Percentiles rank a stretch among this genome's conserved stretches.
phyloP scores from a whole-genome alignment of 768 basidiomycete genomes.

The Suillus variegatus region DNA sequence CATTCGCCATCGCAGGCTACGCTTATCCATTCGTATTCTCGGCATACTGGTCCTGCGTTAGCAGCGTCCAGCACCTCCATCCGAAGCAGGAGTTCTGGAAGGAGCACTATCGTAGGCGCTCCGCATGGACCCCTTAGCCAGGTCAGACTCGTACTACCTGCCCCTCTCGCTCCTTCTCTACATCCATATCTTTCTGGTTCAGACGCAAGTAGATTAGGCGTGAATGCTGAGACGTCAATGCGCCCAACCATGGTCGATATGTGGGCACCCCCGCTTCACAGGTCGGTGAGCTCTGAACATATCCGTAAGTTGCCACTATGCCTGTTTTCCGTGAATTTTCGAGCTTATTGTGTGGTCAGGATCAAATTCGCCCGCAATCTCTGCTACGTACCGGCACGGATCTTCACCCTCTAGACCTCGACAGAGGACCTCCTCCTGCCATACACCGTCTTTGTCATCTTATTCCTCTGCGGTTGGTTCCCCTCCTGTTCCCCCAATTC shows the following conservation, averaged over 20 bases:
- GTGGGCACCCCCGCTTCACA: conserved; percentile 34
- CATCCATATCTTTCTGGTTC: conserved; percentile 17
- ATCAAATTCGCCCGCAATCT: not conserved
- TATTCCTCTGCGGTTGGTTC: conserved; percentile 3
- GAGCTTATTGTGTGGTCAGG: conserved; percentile 7
- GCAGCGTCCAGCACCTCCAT: conserved; percentile 38
- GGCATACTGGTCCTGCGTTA: conserved; percentile 38
- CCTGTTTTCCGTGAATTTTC: not conserved
- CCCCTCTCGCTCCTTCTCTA: conserved; percentile 56
- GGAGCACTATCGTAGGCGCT: conserved; percentile 49
- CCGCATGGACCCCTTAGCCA: conserved; percentile 64
- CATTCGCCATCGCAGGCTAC: conserved; percentile 13
- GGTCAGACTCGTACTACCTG: conserved; percentile 68
- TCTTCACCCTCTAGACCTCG: conserved; percentile 4
- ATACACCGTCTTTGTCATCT: not conserved
- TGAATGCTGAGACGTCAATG: conserved; percentile 15
- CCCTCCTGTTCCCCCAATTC: conserved; percentile 27
- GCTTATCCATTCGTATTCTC: conserved; percentile 16
- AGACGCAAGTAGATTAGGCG: conserved; percentile 12
- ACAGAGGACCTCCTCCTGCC: not conserved
- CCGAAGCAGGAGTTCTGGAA: conserved; percentile 28
- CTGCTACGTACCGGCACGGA: not conserved
- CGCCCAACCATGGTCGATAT: conserved; percentile 36
- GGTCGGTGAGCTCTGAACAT: conserved; percentile 10
- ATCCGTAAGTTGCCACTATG: conserved; percentile 9